Conservation (phyloP, 306 rosid species). For the Lotus japonicus region DNA sequence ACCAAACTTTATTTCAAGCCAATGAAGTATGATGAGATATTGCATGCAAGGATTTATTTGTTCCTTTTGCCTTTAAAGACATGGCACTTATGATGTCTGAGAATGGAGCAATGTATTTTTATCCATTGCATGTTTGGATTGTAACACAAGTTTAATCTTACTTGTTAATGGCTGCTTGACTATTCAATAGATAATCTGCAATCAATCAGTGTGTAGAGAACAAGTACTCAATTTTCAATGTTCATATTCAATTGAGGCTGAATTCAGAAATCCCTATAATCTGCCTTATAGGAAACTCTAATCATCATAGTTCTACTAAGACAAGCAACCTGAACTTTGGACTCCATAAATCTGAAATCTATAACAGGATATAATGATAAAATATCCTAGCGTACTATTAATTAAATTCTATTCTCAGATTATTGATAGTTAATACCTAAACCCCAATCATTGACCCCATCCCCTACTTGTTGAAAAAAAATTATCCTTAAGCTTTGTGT, state of each 20-base stretch:
- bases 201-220: not conserved
- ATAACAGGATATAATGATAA: not conserved
- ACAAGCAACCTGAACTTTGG: not conserved
- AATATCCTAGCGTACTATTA: not conserved
- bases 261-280: not conserved
- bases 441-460: not conserved
- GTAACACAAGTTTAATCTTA: not conserved
- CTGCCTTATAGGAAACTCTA: not conserved
- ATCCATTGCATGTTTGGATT: not conserved
- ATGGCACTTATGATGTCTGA: not conserved
- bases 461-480: not conserved
- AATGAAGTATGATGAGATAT: constrained; percentile 6
- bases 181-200: not conserved
- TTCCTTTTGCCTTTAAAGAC: not conserved
- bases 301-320: not conserved
- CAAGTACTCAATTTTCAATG: not conserved
- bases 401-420: not conserved
- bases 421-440: not conserved
- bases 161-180: not conserved
- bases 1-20: not conserved
- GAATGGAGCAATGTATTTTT: not conserved
- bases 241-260: too few species aligned
- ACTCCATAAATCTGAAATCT: not conserved
- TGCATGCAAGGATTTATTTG: not conserved
- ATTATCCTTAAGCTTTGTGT: not conserved